Evolutionary conservation across 768 basidiomycete genomes (phyloP).

Genomic region (Myochromella boudieri): DNA sequence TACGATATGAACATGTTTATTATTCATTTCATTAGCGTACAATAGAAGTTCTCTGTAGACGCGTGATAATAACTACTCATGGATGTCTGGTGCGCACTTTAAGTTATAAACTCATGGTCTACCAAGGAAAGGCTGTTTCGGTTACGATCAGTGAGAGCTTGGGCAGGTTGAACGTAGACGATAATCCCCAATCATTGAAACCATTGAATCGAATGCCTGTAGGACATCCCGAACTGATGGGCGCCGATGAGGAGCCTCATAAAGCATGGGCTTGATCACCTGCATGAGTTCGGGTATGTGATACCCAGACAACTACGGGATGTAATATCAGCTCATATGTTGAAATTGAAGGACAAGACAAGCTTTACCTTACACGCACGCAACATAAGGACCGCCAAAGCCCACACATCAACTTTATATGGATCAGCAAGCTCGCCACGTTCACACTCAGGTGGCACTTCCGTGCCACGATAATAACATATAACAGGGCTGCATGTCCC

Average conservation of each 20-base stretch:
- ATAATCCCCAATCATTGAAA: slow-evolving; percentile 38
- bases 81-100: no score
- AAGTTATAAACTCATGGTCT: no score
- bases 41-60: slow-evolving; percentile 5
- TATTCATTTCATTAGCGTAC: slow-evolving; percentile 1
- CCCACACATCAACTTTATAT: slow-evolving; percentile 77
- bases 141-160: slow-evolving; percentile 15
- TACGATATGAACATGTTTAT: no score
- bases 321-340: slow-evolving; percentile 9
- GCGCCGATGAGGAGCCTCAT: slow-evolving; percentile 46
- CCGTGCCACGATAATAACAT: slow-evolving; percentile 53
- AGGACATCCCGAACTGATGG: slow-evolving; percentile 52
- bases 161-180: slow-evolving; percentile 22
- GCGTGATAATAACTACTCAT: slow-evolving; percentile 1
- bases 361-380: slow-evolving; percentile 67
- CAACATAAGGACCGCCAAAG: slow-evolving; percentile 62
- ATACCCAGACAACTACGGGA: slow-evolving; percentile 51
- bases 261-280: slow-evolving; percentile 61
- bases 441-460: slow-evolving; percentile 71
- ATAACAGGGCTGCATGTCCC: slow-evolving; percentile 35
- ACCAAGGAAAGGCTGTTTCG: neutral
- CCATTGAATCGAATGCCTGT: slow-evolving; percentile 49
- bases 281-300: slow-evolving; percentile 59
- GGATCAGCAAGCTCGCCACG: slow-evolving; percentile 49
- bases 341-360: neutral